A percentile compares a stretch with the other conserved stretches of the same genome.
These are phyloP conservation scores for Penicillium pancosmium DNA, from an alignment of 495 filamentous ascomycete species.

Conservation along the genomic window DNA sequence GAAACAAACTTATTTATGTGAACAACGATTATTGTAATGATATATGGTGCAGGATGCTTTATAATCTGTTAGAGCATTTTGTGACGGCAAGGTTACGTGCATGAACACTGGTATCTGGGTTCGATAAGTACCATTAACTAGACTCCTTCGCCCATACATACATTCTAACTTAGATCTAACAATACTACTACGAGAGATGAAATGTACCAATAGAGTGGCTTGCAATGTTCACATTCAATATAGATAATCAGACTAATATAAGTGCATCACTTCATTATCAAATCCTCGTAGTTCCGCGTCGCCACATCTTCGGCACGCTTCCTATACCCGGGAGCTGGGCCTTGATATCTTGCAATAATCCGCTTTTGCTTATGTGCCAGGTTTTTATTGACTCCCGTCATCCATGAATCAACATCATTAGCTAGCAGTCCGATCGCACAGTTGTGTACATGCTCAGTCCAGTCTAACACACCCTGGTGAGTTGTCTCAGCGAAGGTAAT, in stretches of 20 bases:
- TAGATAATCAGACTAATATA: not conserved
- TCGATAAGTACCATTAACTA: no score
- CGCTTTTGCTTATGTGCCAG: slow-evolving; percentile 37
- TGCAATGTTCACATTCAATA: not conserved
- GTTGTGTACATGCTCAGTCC: slow-evolving; percentile 30
- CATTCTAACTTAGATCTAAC: no score
- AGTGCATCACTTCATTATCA: slow-evolving; percentile 17
- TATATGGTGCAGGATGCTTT: no score
- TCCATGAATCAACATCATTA: slow-evolving; percentile 43
- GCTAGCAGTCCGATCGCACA: slow-evolving; percentile 37
- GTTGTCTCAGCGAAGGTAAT: slow-evolving; percentile 20
- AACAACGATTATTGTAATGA: not conserved
- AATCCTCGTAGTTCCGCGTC: slow-evolving; percentile 20
- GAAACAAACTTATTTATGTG: slow-evolving; percentile 17
- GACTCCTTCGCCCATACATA: no score
- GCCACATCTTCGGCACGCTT: slow-evolving; percentile 27
- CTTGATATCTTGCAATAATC: slow-evolving; percentile 36
- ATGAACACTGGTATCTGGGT: no score
- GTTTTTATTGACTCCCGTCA: slow-evolving; percentile 45
- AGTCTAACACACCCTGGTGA: slow-evolving; percentile 18
- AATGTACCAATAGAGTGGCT: not conserved
- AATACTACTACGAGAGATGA: no score
- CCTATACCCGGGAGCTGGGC: slow-evolving; percentile 27
- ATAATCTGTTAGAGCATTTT: no score
- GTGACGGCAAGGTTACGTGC: no score